Evolutionary conservation across 768 basidiomycete genomes (phyloP).

Genomic region (Postia placenta): DNA sequence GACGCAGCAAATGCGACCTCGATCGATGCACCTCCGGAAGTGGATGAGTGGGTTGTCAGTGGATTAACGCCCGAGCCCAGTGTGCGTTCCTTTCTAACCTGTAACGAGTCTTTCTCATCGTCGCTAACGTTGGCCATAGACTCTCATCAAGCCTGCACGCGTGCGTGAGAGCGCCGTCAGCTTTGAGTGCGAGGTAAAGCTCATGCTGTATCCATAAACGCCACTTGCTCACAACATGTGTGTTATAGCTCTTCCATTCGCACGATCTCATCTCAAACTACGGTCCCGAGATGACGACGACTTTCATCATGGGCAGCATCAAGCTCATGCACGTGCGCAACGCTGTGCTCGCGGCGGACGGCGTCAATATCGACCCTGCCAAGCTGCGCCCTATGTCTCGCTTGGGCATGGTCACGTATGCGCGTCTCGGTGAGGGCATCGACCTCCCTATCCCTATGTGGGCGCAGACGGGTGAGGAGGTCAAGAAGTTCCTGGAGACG

Average conservation of each 20-base stretch:
- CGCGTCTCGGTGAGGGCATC: constrained; percentile 19
- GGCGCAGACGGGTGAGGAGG: constrained; percentile 29
- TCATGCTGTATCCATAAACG: constrained; percentile 17
- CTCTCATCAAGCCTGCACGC: constrained; percentile 32
- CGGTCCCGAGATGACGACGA: constrained; percentile 21
- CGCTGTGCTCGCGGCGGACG: constrained; percentile 30
- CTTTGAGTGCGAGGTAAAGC: constrained; percentile 37
- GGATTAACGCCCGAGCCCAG: constrained; percentile 37
- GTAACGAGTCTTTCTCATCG: background rate
- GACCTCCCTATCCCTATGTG: constrained; percentile 38
- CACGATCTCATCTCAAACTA: constrained; percentile 28
- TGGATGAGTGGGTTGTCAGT: constrained; percentile 35
- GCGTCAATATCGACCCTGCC: constrained; percentile 29
- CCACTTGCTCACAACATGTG: background rate
- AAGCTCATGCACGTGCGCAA: constrained; percentile 38
- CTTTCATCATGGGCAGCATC: constrained; percentile 32
- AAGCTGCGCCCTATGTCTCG: constrained; percentile 31
- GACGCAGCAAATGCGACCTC: constrained; percentile 34
- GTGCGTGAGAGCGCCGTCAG: constrained; percentile 42
- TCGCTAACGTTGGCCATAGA: constrained; percentile 16
- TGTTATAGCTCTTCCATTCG: constrained; percentile 26
- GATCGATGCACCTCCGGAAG: constrained; percentile 30
- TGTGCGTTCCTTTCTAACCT: constrained; percentile 15
- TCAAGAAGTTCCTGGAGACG: background rate
- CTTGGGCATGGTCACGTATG: constrained; percentile 34